phyloP scores from a whole-genome alignment of 176 grass and related monocot genomes.

The Cenchrus purpureus region DNA sequence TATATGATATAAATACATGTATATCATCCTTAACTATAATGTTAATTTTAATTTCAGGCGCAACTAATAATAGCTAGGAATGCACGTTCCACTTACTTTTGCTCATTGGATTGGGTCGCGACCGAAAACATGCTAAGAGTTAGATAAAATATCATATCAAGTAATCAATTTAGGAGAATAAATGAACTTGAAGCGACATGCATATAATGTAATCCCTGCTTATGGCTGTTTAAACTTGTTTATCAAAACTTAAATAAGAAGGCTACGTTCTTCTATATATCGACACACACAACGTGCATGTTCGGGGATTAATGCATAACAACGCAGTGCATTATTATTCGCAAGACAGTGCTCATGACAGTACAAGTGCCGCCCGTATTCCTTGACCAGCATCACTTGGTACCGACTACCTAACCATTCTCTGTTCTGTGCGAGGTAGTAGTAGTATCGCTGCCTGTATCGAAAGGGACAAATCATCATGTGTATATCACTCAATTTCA shows the following conservation, averaged over 20 bases:
- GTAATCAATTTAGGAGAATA: too few species aligned
- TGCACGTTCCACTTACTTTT: too few species aligned
- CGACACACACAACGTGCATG: not conserved
- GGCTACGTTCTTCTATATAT: not conserved
- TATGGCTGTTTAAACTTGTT: conserved; percentile 2
- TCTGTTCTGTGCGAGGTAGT: not conserved
- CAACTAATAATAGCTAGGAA: too few species aligned
- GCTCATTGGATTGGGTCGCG: too few species aligned
- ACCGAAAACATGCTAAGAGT: too few species aligned
- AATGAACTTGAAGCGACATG: too few species aligned
- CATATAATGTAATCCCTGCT: too few species aligned
- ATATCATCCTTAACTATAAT: too few species aligned
- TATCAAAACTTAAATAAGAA: not conserved
- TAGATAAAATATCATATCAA: too few species aligned
- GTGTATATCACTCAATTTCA: not conserved
- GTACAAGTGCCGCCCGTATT: not conserved
- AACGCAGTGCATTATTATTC: not conserved
- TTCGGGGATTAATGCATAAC: not conserved
- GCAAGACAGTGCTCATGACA: not conserved
- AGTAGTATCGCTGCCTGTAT: not conserved
- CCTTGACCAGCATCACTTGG: not conserved
- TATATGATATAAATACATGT: too few species aligned
- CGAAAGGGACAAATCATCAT: not conserved
- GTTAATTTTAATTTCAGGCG: not conserved
- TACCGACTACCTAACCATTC: not conserved